Evolutionary conservation across 139 green algal genomes (phyloP).

Genomic region (Closterium sp.): DNA sequence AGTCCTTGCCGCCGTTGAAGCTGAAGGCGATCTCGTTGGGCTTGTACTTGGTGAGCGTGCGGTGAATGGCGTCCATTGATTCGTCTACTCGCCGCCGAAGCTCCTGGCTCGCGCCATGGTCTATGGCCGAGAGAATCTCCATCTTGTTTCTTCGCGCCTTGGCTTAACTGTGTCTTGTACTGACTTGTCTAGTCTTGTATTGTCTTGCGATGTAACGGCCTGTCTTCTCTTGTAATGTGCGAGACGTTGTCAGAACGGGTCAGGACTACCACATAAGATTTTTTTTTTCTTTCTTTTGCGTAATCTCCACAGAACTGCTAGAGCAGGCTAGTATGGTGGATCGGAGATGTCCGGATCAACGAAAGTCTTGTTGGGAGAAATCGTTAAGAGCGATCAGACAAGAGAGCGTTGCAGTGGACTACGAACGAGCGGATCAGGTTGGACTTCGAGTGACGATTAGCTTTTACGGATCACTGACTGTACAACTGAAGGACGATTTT

Average conservation of each 20-base stretch:
- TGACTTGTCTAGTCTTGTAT: not conserved
- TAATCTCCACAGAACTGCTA: no score
- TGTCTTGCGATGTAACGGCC: not conserved
- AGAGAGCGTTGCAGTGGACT: not conserved
- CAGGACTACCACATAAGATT: no score
- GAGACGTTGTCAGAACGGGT: no score
- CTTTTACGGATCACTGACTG: not conserved
- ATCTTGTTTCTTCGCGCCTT: not conserved
- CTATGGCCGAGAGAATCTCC: not conserved
- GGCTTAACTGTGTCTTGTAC: not conserved
- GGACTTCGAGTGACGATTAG: no score
- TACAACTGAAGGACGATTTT: not conserved
- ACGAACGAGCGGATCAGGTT: no score
- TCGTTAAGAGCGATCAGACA: not conserved
- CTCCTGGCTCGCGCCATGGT: not conserved
- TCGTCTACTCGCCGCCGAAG: not conserved
- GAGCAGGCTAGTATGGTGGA: no score
- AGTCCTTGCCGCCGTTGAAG: conserved; percentile 45
- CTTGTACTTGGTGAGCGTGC: not conserved
- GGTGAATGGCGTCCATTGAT: not conserved
- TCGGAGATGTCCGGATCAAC: no score
- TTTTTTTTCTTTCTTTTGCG: no score
- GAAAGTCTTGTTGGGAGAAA: no score
- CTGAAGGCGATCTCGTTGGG: conserved; percentile 31
- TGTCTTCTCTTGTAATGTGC: no score